Evolutionary conservation across 129 eudicot species (phyloP), one percentile per base, ranked within the genome.

Genomic region (Flaveria brownii): DNA sequence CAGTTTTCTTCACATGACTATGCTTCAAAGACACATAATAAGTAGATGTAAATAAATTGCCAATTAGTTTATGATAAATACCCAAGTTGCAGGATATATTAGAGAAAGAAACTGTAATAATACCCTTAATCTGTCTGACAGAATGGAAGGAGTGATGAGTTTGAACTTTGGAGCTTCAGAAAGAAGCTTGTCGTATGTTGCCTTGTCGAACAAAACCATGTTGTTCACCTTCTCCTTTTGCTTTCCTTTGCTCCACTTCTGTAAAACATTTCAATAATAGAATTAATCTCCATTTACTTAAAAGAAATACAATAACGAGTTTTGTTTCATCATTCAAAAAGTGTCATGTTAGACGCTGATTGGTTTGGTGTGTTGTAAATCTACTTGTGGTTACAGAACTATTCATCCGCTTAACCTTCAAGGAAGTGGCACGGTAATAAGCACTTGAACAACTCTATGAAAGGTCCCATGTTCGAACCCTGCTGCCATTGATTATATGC

Each of bases 91-190:
- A 25, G 54, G 11, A 64, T 50, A 14, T 18, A 47, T 65, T 42
- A 23, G 47, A 36, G 13, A 5, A 43, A 75, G 4, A 39, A 55
- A 30, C 42, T 36, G 15, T 0, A 18, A 30, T n/a, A 51, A 42
- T 88, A 92, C 98, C 96, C 98, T 86, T 74, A 93, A 82, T 73
- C 98, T 90, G 79, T 93, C 98, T 0, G 98, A 93, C 61, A 90
- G 83, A 30, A 88, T 85, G n/a, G 98, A 87, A 2, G 98, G 92
- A 42, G 96, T 93, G 74, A 93, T 85, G 33, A 93, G 92, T 87
- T 93, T 93, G 85, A 65, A 87, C 71, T 93, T 93, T 6, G 96
- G 96, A 39, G 92, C 97, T 82, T 93, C 98, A 25, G 88, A n/a
- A 12, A 90, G 88, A 76, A 93, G 91, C 93, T 93, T 93, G 71